Percentiles rank a stretch among this genome's conserved stretches.
Conservation (phyloP, 2,329 filamentous ascomycete genomes). For the Ampelomyces quisqualis region DNA sequence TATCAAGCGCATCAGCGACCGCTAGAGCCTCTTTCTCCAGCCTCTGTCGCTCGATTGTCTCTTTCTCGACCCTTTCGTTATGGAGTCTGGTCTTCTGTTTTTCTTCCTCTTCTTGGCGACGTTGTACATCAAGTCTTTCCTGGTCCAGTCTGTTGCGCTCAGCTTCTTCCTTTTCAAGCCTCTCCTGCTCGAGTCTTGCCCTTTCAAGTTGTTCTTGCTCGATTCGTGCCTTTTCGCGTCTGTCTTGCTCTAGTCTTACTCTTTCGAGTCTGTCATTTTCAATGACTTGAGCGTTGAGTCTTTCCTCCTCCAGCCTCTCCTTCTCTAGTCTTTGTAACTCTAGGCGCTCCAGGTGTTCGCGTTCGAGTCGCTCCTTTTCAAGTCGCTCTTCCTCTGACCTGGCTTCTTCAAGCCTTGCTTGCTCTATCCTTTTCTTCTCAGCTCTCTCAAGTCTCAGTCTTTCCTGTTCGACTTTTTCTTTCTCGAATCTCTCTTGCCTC, state of each 20-base stretch:
- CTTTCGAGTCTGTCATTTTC: background rate
- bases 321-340: slow-evolving; percentile 1
- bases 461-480: slow-evolving; percentile 6
- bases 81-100: too few species aligned
- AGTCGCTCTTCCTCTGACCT: background rate
- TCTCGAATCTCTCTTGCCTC: slow-evolving; percentile 3
- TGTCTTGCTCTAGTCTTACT: slow-evolving; percentile 1
- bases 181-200: background rate
- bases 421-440: slow-evolving; percentile 1
- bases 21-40: slow-evolving; percentile 8
- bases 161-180: background rate
- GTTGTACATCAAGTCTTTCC: slow-evolving; percentile 1
- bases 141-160: slow-evolving; percentile 1
- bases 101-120: too few species aligned
- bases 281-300: background rate
- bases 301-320: background rate
- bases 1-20: slow-evolving; percentile 1
- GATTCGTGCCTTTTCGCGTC: background rate
- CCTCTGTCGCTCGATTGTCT: too few species aligned
- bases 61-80: too few species aligned
- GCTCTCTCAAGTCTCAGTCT: slow-evolving; percentile 7
- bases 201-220: background rate
- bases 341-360: background rate
- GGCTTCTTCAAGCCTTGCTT: slow-evolving; percentile 1
- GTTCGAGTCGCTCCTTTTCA: slow-evolving; percentile 1